These are phyloP conservation scores for Solanum okadae DNA, from an alignment of 257 asterid genomes.

Conservation along the genomic window DNA sequence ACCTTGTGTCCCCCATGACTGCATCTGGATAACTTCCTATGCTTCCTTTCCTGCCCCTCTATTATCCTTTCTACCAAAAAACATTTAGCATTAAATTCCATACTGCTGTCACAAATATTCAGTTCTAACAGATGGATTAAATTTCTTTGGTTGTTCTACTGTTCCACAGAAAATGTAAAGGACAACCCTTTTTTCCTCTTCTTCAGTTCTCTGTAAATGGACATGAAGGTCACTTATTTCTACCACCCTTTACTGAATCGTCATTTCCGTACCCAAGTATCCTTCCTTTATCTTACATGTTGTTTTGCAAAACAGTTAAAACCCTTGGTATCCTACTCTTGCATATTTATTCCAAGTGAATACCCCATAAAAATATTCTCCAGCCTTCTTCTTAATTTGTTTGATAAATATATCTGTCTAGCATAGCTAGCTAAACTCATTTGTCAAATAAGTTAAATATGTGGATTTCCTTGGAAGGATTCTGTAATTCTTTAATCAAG, in stretches of 20 bases:
- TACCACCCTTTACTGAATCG: not conserved
- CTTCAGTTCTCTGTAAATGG: not conserved
- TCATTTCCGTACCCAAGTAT: not conserved
- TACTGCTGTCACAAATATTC: not conserved
- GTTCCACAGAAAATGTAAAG: not conserved
- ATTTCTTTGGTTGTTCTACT: not conserved
- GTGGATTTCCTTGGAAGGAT: not conserved
- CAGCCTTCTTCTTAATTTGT: not conserved
- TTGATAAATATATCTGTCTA: not conserved
- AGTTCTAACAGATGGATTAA: not conserved
- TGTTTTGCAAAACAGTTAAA: not conserved
- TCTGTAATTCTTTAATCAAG: not conserved
- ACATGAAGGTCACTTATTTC: not conserved
- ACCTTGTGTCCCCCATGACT: not conserved
- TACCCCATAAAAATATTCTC: not conserved
- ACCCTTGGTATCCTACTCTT: not conserved
- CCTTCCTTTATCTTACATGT: not conserved
- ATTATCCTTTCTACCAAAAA: not conserved
- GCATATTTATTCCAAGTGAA: not conserved
- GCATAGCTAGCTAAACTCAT: not conserved
- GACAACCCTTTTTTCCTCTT: not conserved
- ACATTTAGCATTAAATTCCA: not conserved
- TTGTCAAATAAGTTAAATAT: not conserved
- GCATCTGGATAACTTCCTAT: not conserved
- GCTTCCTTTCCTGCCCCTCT: not conserved